Evolutionary conservation across 305 asterid species (phyloP).

Genomic region (Rubia occidens): DNA sequence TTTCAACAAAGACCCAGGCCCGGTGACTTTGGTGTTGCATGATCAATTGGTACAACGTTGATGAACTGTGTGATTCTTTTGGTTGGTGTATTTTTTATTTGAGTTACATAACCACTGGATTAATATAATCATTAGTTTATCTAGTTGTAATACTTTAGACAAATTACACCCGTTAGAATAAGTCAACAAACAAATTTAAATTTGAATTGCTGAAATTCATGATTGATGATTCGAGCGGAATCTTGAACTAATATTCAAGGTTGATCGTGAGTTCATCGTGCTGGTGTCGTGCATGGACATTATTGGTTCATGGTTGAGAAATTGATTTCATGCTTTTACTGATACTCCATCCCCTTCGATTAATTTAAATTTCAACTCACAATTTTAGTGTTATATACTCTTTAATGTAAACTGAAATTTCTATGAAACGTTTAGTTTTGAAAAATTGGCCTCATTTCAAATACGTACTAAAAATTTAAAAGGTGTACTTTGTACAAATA

Average conservation of each 20-base stretch:
- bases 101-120: background rate
- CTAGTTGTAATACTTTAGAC: background rate
- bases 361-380: too few species aligned
- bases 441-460: too few species aligned
- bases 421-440: too few species aligned
- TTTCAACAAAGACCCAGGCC: too few species aligned
- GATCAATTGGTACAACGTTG: background rate
- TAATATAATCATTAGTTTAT: background rate
- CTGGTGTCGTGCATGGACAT: background rate
- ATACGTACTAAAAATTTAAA: too few species aligned
- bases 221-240: background rate
- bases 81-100: background rate
- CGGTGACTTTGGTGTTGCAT: background rate
- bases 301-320: background rate
- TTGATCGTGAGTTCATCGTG: background rate
- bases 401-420: too few species aligned
- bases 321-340: too few species aligned
- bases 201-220: background rate
- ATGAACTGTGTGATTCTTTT: background rate
- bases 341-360: too few species aligned
- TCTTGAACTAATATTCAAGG: background rate
- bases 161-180: background rate
- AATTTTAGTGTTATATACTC: too few species aligned
- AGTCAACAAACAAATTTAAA: background rate
- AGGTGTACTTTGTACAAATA: too few species aligned